These are phyloP conservation scores for Saccharomycopsis microspora DNA, from an alignment of 805 yeast genomes.

Conservation along the genomic window DNA sequence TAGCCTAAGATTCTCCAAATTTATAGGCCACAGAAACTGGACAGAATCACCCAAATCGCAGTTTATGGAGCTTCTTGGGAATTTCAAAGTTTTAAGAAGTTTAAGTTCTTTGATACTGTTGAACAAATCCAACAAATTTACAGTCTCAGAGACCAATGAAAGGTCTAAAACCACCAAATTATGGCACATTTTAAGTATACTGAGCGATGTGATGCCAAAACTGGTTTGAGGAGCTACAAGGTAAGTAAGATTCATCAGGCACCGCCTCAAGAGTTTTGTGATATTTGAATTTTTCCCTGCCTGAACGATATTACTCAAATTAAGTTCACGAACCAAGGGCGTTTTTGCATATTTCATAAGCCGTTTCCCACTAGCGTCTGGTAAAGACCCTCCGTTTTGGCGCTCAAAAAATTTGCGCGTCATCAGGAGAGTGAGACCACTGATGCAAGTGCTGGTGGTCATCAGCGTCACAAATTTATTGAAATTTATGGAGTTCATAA, in stretches of 20 bases:
- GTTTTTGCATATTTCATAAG: constrained; percentile 30
- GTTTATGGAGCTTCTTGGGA: constrained; percentile 78
- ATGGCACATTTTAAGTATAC: constrained; percentile 66
- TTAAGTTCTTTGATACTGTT: constrained; percentile 54
- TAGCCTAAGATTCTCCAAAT: constrained; percentile 56
- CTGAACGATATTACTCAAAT: constrained; percentile 73
- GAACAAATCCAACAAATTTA: constrained; percentile 72
- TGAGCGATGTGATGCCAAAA: constrained; percentile 83
- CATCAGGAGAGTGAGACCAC: constrained; percentile 6
- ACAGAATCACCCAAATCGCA: constrained; percentile 25
- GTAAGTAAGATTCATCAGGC: constrained; percentile 48
- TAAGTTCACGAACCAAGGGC: constrained; percentile 49
- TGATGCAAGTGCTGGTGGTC: constrained; percentile 26
- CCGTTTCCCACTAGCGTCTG: constrained; percentile 15
- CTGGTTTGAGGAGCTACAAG: constrained; percentile 92
- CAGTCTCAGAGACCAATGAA: constrained; percentile 81
- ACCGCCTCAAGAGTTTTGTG: constrained; percentile 70
- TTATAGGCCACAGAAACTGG: constrained; percentile 62
- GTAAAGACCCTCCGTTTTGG: not conserved
- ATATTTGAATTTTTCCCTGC: constrained; percentile 87
- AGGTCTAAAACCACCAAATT: constrained; percentile 58
- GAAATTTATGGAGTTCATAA: constrained; percentile 57
- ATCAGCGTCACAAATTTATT: constrained; percentile 60
- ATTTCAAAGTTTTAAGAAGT: constrained; percentile 61
- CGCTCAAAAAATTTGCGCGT: constrained; percentile 2